Conservation (phyloP, 495 filamentous ascomycete genomes). For the Penicillium bialowiezense region DNA sequence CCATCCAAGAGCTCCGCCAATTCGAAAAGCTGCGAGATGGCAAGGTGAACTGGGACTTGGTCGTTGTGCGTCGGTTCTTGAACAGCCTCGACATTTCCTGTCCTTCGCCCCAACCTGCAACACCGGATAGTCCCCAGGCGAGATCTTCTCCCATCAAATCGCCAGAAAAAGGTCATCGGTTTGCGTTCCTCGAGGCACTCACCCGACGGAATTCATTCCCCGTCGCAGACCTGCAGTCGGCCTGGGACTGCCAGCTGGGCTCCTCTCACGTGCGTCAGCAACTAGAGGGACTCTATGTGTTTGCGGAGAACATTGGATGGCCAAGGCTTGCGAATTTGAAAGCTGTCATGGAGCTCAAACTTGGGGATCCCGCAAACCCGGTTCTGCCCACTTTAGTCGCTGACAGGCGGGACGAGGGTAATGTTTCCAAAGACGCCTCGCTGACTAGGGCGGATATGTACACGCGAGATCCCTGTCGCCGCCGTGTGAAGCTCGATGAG, state of each 20-base stretch:
- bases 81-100: constrained; percentile 60
- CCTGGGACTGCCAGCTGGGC: constrained; percentile 38
- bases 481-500: constrained; percentile 27
- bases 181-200: constrained; percentile 27
- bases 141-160: constrained; percentile 21
- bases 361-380: constrained; percentile 11
- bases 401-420: background rate
- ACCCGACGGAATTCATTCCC: constrained; percentile 20
- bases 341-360: constrained; percentile 13
- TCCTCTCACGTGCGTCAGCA: constrained; percentile 42
- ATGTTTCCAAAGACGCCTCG: background rate
- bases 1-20: constrained; percentile 55
- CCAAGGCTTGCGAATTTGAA: constrained; percentile 40
- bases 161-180: constrained; percentile 17
- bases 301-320: constrained; percentile 51
- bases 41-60: constrained; percentile 77
- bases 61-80: constrained; percentile 71
- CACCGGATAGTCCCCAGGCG: too few relatives aligned
- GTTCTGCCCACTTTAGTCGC: constrained; percentile 3
- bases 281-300: constrained; percentile 47
- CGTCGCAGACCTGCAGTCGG: constrained; percentile 19
- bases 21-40: constrained; percentile 63
- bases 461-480: constrained; percentile 25
- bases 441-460: constrained; percentile 30
- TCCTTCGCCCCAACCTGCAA: constrained; percentile 11